phyloP scores from a whole-genome alignment of 164 flowering plant species.

The Aristolochia californica region DNA sequence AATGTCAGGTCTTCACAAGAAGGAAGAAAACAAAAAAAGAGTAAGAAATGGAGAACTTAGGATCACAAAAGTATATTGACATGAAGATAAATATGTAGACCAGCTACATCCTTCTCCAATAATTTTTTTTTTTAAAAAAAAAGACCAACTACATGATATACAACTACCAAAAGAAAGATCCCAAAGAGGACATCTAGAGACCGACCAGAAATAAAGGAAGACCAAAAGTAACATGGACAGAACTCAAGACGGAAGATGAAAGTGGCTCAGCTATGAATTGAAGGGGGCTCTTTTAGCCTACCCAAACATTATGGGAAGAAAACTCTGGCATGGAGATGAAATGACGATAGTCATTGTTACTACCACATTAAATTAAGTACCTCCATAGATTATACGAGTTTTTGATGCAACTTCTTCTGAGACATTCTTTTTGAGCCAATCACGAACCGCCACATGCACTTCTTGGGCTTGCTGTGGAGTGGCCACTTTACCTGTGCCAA shows the following conservation, averaged over 20 bases:
- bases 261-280: not conserved
- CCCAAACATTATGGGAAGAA: not conserved
- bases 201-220: too few species aligned
- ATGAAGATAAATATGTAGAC: too few species aligned
- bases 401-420: constrained; percentile 82
- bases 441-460: constrained; percentile 91
- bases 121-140: too few species aligned
- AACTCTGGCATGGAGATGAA: not conserved
- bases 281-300: not conserved
- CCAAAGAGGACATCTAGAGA: too few species aligned
- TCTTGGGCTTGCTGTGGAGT: constrained; percentile 90
- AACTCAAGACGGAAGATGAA: not conserved
- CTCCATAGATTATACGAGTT: constrained; percentile 96
- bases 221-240: too few species aligned
- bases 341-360: not conserved
- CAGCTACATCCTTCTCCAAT: too few species aligned
- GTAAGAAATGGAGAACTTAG: too few species aligned
- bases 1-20: too few species aligned
- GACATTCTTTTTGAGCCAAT: constrained; percentile 86
- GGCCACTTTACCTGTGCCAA: constrained; percentile 97
- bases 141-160: too few species aligned
- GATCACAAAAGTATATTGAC: too few species aligned
- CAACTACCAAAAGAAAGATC: too few species aligned
- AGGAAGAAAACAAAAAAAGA: too few species aligned
- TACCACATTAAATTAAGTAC: constrained; percentile 23